phyloP scores from a whole-genome alignment of 345 rosid species.

The Melaleuca alternifolia region DNA sequence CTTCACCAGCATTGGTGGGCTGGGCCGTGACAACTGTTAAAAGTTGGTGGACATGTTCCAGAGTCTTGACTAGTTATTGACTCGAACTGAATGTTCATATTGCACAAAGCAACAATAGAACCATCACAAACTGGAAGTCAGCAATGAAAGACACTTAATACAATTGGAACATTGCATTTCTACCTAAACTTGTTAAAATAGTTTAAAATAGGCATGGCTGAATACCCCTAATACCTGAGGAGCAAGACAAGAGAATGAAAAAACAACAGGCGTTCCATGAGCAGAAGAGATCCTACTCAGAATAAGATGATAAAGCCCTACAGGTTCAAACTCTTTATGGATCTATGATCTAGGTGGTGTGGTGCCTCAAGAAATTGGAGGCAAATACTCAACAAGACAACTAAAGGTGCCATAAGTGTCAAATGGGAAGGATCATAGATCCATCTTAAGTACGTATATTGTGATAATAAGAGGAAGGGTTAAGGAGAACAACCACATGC shows the following conservation, averaged over 20 bases:
- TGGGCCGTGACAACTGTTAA: neutral
- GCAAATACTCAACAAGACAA: neutral
- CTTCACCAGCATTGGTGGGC: neutral
- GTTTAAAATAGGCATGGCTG: neutral
- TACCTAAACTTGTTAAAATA: neutral
- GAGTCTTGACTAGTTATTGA: neutral
- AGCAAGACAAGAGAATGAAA: neutral
- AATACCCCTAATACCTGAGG: neutral
- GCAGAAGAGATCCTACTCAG: neutral
- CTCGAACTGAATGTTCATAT: neutral
- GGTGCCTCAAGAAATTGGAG: neutral
- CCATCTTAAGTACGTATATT: neutral
- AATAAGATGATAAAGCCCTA: neutral
- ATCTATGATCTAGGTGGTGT: neutral
- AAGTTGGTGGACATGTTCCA: neutral
- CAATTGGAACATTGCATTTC: neutral
- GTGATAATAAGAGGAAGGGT: neutral
- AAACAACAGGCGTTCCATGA: neutral
- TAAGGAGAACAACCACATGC: neutral
- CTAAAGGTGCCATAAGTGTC: neutral
- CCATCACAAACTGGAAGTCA: neutral
- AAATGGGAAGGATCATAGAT: neutral
- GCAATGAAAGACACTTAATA: neutral
- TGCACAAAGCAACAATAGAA: neutral
- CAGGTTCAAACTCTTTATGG: neutral